These are phyloP conservation scores for Zea luxurians DNA, from an alignment of 176 grass and related monocot genomes.

Conservation along the genomic window DNA sequence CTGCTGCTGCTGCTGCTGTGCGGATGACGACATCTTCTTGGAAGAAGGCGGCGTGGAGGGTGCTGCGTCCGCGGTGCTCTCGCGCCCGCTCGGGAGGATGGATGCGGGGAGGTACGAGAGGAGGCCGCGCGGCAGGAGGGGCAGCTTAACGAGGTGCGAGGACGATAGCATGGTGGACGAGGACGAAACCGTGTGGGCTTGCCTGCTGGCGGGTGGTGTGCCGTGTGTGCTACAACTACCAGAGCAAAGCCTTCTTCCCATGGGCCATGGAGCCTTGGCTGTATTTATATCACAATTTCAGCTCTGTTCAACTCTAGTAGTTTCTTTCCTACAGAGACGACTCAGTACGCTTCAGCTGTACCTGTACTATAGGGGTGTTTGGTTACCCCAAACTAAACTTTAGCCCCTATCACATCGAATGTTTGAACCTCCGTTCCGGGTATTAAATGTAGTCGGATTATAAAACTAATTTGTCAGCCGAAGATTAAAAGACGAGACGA, in stretches of 20 bases:
- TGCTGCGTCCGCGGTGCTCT: not conserved
- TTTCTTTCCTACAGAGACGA: not conserved
- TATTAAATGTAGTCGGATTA: too few species aligned
- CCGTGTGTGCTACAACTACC: conserved; percentile 12
- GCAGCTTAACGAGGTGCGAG: conserved; percentile 33
- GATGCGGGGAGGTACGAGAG: conserved; percentile 51
- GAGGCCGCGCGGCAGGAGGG: conserved; percentile 36
- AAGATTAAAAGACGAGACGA: too few species aligned
- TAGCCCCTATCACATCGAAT: too few species aligned
- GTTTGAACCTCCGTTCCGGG: too few species aligned
- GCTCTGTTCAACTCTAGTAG: not conserved
- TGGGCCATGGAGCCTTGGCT: conserved; percentile 6
- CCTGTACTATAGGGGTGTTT: too few species aligned
- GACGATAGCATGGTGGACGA: conserved; percentile 34
- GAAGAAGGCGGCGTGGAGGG: conserved; percentile 7
- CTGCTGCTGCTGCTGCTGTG: conserved; percentile 4
- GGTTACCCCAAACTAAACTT: too few species aligned
- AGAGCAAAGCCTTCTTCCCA: conserved; percentile 17
- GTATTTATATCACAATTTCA: conserved; percentile 28
- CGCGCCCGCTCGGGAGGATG: conserved; percentile 42
- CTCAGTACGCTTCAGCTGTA: not conserved
- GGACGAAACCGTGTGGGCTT: conserved; percentile 11
- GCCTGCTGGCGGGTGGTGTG: not conserved
- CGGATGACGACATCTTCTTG: conserved; percentile 25
- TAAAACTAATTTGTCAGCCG: too few species aligned